Conservation (phyloP, 768 basidiomycete species). For the Ephemerocybe angulata region DNA sequence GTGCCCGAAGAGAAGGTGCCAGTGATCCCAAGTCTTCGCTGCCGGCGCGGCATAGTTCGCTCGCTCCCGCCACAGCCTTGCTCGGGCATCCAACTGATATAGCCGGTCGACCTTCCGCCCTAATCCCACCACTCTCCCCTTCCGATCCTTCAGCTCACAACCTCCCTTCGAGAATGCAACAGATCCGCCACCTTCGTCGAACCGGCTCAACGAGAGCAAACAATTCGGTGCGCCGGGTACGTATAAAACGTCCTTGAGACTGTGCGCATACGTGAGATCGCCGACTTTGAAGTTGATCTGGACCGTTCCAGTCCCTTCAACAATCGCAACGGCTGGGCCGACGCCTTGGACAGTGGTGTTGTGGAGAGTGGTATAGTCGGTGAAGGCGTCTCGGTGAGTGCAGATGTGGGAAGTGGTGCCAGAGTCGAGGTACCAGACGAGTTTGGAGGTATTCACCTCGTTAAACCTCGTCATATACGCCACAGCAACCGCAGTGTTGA, state of each 20-base stretch:
- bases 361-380: background rate
- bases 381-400: background rate
- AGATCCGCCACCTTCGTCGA: constrained; percentile 5
- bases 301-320: background rate
- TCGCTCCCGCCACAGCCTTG: background rate
- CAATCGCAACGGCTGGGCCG: background rate
- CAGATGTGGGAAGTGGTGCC: constrained; percentile 6
- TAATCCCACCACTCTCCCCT: background rate
- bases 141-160: constrained; percentile 1
- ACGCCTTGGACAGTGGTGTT: constrained; percentile 6
- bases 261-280: background rate
- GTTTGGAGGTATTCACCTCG: background rate
- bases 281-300: background rate
- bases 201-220: constrained; percentile 1
- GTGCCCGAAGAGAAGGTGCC: too few relatives aligned
- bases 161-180: background rate
- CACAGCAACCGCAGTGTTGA: constrained; percentile 1
- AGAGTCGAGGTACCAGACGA: constrained; percentile 2
- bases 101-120: constrained; percentile 5
- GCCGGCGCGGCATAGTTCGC: background rate
- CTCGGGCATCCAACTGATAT: constrained; percentile 6
- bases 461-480: background rate
- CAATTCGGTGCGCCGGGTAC: constrained; percentile 5
- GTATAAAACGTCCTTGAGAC: background rate
- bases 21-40: constrained; percentile 1